These are phyloP conservation scores for Fusarium austroafricanum DNA, from an alignment of 2,329 filamentous ascomycete species.

Conservation along the genomic window DNA sequence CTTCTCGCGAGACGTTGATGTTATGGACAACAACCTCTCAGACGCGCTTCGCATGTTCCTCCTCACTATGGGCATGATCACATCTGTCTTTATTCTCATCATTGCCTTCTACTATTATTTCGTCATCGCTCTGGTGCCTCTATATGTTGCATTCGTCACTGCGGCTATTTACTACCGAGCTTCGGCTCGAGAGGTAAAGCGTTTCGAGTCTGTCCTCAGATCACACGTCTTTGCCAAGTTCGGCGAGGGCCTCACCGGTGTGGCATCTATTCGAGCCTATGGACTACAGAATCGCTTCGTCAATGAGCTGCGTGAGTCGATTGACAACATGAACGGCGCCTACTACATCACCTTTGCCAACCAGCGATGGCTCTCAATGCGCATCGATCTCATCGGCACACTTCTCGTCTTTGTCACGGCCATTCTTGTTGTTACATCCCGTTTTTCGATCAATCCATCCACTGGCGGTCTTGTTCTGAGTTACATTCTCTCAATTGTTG, in stretches of 20 bases:
- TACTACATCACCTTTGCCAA: constrained; percentile 97
- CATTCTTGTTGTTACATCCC: constrained; percentile 90
- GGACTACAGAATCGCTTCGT: constrained; percentile 83
- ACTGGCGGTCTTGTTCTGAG: constrained; percentile 89
- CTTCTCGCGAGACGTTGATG: constrained; percentile 94
- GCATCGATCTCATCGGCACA: constrained; percentile 87
- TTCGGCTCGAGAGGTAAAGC: constrained; percentile 93
- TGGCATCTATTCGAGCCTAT: constrained; percentile 89
- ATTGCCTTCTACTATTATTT: constrained; percentile 97
- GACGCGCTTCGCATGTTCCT: constrained; percentile 95
- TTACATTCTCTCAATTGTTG: constrained; percentile 92
- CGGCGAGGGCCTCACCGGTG: constrained; percentile 85
- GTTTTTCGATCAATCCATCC: constrained; percentile 85
- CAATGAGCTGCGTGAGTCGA: constrained; percentile 73
- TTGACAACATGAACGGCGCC: constrained; percentile 93
- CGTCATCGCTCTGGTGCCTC: constrained; percentile 67
- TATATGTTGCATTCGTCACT: constrained; percentile 82
- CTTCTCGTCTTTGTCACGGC: constrained; percentile 87
- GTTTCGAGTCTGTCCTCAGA: constrained; percentile 89
- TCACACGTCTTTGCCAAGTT: constrained; percentile 93
- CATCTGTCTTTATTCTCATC: constrained; percentile 87
- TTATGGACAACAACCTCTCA: constrained; percentile 93
- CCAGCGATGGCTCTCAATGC: constrained; percentile 89
- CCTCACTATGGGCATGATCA: constrained; percentile 83
- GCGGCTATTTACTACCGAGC: constrained; percentile 89